Evolutionary conservation across 345 rosid species (phyloP).

Genomic region (Melaleuca quinquenervia): DNA sequence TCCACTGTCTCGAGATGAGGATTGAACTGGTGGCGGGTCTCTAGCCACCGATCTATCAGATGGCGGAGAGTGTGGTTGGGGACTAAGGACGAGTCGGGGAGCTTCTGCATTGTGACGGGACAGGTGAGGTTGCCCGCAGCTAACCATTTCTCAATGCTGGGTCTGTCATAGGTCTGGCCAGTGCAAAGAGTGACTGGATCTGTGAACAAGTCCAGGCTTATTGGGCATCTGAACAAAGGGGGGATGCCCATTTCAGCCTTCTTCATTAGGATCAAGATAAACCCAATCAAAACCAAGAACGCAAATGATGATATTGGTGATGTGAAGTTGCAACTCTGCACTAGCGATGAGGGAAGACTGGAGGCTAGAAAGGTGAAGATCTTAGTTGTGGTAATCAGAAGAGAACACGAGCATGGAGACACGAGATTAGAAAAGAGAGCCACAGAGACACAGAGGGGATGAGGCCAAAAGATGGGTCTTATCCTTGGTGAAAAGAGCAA

Average conservation of each 20-base stretch:
- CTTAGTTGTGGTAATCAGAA: background rate
- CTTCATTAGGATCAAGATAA: background rate
- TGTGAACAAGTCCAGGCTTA: constrained; percentile 48
- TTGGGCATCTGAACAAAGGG: constrained; percentile 56
- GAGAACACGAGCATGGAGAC: background rate
- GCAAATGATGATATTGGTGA: background rate
- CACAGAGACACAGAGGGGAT: background rate
- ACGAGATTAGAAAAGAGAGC: background rate
- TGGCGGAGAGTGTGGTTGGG: constrained; percentile 61
- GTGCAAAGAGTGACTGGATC: constrained; percentile 68
- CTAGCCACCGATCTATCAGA: constrained; percentile 47
- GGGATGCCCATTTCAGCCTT: constrained; percentile 25
- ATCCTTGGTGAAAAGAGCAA: constrained; percentile 4
- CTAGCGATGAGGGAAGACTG: background rate
- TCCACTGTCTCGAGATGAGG: constrained; percentile 3
- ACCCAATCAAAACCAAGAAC: background rate
- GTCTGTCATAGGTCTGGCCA: constrained; percentile 66
- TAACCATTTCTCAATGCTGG: constrained; percentile 57
- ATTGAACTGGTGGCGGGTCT: constrained; percentile 13
- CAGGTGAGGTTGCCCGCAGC: constrained; percentile 53
- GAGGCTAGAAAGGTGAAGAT: background rate
- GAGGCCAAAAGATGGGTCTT: constrained; percentile 1
- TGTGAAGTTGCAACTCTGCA: background rate
- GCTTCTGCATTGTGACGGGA: constrained; percentile 72
- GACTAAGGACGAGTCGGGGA: constrained; percentile 40